Conservation (phyloP, 1,284 basidiomycete genomes). For the Phylloboletellus chloephorus region DNA sequence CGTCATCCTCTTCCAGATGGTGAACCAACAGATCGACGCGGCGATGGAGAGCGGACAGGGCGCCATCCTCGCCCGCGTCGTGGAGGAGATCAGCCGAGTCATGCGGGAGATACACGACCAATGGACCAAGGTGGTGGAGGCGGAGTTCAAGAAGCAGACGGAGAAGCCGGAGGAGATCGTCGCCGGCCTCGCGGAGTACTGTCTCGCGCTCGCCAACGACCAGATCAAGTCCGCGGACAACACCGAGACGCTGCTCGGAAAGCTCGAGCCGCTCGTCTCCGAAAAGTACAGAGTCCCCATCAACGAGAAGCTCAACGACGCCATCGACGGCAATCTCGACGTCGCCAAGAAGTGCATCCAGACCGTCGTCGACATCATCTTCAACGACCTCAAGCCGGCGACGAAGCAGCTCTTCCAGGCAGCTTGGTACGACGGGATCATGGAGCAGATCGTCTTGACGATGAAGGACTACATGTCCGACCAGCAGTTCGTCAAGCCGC, state of each 20-base stretch:
- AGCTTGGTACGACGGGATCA: slow-evolving; percentile 84
- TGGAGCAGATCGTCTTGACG: slow-evolving; percentile 87
- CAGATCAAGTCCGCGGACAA: slow-evolving; percentile 96
- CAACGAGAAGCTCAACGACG: slow-evolving; percentile 85
- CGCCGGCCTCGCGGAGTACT: slow-evolving; percentile 91
- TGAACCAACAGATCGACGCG: slow-evolving; percentile 95
- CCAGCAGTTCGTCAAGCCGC: slow-evolving; percentile 84
- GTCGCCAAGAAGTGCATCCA: slow-evolving; percentile 97
- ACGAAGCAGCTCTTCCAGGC: slow-evolving; percentile 83
- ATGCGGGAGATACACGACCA: slow-evolving; percentile 89
- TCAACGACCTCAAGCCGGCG: slow-evolving; percentile 91
- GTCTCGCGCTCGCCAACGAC: slow-evolving; percentile 97
- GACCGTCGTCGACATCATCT: slow-evolving; percentile 89
- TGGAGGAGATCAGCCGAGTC: slow-evolving; percentile 83
- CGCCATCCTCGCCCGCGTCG: slow-evolving; percentile 85
- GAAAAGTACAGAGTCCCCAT: slow-evolving; percentile 88
- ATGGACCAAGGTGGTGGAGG: slow-evolving; percentile 82
- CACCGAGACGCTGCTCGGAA: slow-evolving; percentile 78
- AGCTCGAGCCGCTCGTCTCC: slow-evolving; percentile 88
- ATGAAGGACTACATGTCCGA: slow-evolving; percentile 95
- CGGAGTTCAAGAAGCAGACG: slow-evolving; percentile 82
- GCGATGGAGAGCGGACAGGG: slow-evolving; percentile 96
- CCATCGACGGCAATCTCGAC: slow-evolving; percentile 97
- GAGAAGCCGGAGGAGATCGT: slow-evolving; percentile 88
- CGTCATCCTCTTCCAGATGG: slow-evolving; percentile 95